These are phyloP conservation scores for Castanopsis chinensis DNA, from an alignment of 306 rosid genomes.

Conservation along the genomic window DNA sequence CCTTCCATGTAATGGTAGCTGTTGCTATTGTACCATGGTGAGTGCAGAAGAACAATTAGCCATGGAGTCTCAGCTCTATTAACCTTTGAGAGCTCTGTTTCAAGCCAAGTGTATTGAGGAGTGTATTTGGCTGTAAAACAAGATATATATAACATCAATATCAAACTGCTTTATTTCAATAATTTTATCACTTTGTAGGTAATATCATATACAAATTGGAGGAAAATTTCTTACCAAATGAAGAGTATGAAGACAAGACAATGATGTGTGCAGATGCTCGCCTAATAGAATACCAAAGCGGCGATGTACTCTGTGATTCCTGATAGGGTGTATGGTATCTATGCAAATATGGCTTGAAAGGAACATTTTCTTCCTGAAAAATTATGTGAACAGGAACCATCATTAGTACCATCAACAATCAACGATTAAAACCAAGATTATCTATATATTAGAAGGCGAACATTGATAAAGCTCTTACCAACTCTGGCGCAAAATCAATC, in stretches of 20 bases:
- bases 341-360: slow-evolving; percentile 59
- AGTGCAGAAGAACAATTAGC: slow-evolving; percentile 4
- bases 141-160: neutral
- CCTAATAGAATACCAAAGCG: slow-evolving; percentile 85
- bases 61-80: neutral
- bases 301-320: slow-evolving; percentile 60
- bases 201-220: neutral
- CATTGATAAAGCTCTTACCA: slow-evolving; percentile 14
- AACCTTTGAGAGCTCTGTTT: neutral
- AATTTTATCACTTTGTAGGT: neutral
- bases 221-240: slow-evolving; percentile 49
- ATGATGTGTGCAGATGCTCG: slow-evolving; percentile 89
- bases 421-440: too few relatives aligned
- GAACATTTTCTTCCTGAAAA: slow-evolving; percentile 65
- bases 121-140: neutral
- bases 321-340: slow-evolving; percentile 59
- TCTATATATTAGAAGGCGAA: neutral
- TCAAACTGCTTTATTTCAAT: neutral
- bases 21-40: neutral
- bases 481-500: slow-evolving; percentile 39
- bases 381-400: neutral
- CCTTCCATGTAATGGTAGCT: neutral
- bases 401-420: too few relatives aligned
- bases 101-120: neutral
- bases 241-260: slow-evolving; percentile 76